These are phyloP conservation scores for Amauroascus verrucosus DNA, from an alignment of 2,329 filamentous ascomycete genomes.

Conservation along the genomic window DNA sequence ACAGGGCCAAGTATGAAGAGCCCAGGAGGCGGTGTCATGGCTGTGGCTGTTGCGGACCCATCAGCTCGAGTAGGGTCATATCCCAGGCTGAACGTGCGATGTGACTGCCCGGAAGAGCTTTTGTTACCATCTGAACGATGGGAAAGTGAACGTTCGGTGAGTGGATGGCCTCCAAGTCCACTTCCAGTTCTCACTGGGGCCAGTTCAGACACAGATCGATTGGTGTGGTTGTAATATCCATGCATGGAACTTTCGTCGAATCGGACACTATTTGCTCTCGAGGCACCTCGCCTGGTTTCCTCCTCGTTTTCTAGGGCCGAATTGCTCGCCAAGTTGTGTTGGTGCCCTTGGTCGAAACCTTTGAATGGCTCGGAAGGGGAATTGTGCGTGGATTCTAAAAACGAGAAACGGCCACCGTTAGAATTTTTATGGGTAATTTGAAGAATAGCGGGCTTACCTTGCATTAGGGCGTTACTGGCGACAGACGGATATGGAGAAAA, in stretches of 20 bases:
- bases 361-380: constrained; percentile 78
- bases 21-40: constrained; percentile 69
- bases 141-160: constrained; percentile 85
- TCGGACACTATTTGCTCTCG: constrained; percentile 89
- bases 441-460: constrained; percentile 51
- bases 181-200: constrained; percentile 66
- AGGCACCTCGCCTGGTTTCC: constrained; percentile 72
- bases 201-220: constrained; percentile 74
- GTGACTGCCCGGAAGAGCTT: constrained; percentile 78
- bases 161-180: constrained; percentile 63
- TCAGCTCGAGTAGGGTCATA: constrained; percentile 58
- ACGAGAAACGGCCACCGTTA: not conserved
- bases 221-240: constrained; percentile 75
- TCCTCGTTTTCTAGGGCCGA: constrained; percentile 81
- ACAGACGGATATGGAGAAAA: constrained; percentile 80
- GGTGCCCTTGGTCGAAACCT: constrained; percentile 73
- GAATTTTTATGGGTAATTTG: not conserved
- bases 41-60: constrained; percentile 56
- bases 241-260: constrained; percentile 95
- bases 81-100: constrained; percentile 76
- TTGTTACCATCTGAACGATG: constrained; percentile 94
- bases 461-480: constrained; percentile 70
- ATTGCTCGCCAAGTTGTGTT: constrained; percentile 66
- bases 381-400: constrained; percentile 64
- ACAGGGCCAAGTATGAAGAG: constrained; percentile 79